These are phyloP conservation scores for Cymbidium sinense DNA, from an alignment of 106 monocot genomes.

Conservation along the genomic window DNA sequence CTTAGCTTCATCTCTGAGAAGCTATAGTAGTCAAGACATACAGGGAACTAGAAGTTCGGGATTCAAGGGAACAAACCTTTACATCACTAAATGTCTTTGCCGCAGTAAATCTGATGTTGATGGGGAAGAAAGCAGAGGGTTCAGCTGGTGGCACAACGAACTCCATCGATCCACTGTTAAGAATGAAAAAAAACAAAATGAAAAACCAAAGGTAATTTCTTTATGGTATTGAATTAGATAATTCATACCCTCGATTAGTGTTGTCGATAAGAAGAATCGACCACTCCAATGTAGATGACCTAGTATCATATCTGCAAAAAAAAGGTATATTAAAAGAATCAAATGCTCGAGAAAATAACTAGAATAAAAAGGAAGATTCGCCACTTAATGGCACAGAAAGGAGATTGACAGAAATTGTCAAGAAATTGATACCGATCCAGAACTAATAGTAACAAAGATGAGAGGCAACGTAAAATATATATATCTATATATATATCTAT, in stretches of 20 bases:
- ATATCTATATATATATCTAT: too few species aligned
- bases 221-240: not conserved
- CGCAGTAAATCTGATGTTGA: constrained; percentile 69
- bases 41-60: not conserved
- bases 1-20: not conserved
- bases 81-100: constrained; percentile 80
- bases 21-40: not conserved
- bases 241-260: constrained; percentile 73
- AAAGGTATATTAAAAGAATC: not conserved
- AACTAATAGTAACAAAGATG: not conserved
- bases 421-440: too few species aligned
- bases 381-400: too few species aligned
- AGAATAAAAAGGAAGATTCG: not conserved
- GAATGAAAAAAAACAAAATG: not conserved
- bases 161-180: constrained; percentile 93
- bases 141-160: constrained; percentile 88
- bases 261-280: constrained; percentile 93
- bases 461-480: not conserved
- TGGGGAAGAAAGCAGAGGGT: constrained; percentile 81
- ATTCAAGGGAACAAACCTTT: constrained; percentile 40
- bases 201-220: not conserved
- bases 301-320: constrained; percentile 68
- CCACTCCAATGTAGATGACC: constrained; percentile 87
- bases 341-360: not conserved
- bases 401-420: too few species aligned